Percentiles rank a stretch among this genome's conserved stretches.
phyloP scores from a whole-genome alignment of 73 alveolate genomes.

The Stentor coeruleus region DNA sequence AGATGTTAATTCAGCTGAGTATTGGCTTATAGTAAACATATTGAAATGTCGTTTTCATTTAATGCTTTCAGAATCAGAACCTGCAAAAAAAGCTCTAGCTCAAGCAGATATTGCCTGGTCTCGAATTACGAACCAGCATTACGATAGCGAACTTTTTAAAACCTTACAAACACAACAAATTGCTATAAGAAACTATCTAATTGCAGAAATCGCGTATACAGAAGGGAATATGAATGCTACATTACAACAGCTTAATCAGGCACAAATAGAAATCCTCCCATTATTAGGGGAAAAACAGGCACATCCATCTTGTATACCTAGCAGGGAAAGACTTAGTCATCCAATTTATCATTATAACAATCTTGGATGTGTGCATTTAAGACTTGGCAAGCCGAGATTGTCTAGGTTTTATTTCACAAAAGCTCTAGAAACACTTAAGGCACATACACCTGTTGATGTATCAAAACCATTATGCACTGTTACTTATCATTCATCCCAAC shows the following conservation, averaged over 20 bases:
- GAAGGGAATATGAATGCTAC: slow-evolving; percentile 25
- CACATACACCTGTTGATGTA: background rate
- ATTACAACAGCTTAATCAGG: slow-evolving; percentile 10
- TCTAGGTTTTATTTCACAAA: background rate
- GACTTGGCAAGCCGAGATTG: slow-evolving; percentile 16
- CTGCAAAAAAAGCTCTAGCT: background rate
- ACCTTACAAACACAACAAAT: background rate
- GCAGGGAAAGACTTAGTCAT: background rate
- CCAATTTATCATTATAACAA: slow-evolving; percentile 30
- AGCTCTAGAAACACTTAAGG: background rate
- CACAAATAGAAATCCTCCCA: slow-evolving; percentile 11
- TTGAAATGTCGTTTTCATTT: slow-evolving; percentile 6
- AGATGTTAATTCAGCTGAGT: background rate
- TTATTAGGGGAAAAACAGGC: slow-evolving; percentile 9
- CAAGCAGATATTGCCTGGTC: background rate
- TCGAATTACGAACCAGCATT: background rate
- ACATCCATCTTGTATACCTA: slow-evolving; percentile 21
- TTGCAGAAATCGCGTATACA: slow-evolving; percentile 25
- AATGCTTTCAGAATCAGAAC: slow-evolving; percentile 1
- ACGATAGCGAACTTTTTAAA: background rate
- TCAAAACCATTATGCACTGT: slow-evolving; percentile 9
- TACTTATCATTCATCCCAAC: slow-evolving; percentile 9
- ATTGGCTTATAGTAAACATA: background rate
- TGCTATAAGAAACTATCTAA: background rate
- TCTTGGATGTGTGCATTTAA: slow-evolving; percentile 26